Conservation (phyloP, 352 stramenopile species). For the Phytophthora idaei region DNA sequence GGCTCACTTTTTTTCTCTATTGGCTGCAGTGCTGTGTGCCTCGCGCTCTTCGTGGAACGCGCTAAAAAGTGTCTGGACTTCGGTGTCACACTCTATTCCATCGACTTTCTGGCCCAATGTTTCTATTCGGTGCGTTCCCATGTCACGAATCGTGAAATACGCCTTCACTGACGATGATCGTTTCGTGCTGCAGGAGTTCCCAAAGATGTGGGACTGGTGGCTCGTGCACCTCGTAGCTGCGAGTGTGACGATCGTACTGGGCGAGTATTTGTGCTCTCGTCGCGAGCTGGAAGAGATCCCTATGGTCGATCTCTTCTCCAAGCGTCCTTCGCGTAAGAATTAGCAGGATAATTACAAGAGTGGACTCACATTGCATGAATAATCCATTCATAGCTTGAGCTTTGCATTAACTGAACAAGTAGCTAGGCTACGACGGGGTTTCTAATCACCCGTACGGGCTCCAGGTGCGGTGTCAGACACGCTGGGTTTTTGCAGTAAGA, state of each 20-base stretch:
- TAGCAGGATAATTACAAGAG: slow-evolving; percentile 3
- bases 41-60: slow-evolving; percentile 86
- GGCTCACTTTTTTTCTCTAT: slow-evolving; percentile 3
- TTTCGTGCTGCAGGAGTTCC: slow-evolving; percentile 65
- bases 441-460: slow-evolving; percentile 6
- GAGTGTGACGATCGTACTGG: slow-evolving; percentile 80
- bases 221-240: slow-evolving; percentile 72
- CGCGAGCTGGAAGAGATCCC: slow-evolving; percentile 89
- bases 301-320: slow-evolving; percentile 87
- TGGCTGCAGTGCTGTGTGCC: slow-evolving; percentile 59
- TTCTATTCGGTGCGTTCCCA: slow-evolving; percentile 74
- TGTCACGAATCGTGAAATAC: not conserved
- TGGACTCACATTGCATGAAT: slow-evolving; percentile 2
- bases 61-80: slow-evolving; percentile 93
- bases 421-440: slow-evolving; percentile 1
- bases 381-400: slow-evolving; percentile 12
- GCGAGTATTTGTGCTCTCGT: slow-evolving; percentile 88
- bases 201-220: slow-evolving; percentile 90
- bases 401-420: slow-evolving; percentile 15
- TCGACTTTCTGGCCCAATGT: slow-evolving; percentile 81
- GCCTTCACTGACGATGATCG: not conserved
- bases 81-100: slow-evolving; percentile 89
- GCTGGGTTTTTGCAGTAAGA: slow-evolving; percentile 48
- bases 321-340: slow-evolving; percentile 57
- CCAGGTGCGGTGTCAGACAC: not conserved